Percentiles rank a stretch among this genome's conserved stretches.
Evolutionary conservation across 441 rosid genomes (phyloP).

Genomic region (Eruca vesicaria): DNA sequence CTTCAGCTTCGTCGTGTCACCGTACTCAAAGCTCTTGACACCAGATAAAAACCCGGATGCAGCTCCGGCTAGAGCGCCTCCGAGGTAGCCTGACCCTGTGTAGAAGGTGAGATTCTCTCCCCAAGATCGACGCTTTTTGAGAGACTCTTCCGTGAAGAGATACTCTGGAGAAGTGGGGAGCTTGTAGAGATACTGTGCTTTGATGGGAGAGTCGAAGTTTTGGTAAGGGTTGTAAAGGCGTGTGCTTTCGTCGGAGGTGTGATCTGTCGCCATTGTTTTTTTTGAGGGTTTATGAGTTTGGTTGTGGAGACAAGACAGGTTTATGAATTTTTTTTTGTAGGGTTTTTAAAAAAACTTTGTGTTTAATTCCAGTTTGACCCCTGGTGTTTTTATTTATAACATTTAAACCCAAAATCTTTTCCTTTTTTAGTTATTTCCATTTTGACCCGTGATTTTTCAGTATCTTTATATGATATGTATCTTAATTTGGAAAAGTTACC

Average conservation of each 20-base stretch:
- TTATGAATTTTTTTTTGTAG: neutral
- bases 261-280: slow-evolving; percentile 35
- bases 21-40: slow-evolving; percentile 51
- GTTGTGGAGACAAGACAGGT: neutral
- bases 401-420: neutral
- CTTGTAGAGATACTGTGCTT: slow-evolving; percentile 47
- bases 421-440: neutral
- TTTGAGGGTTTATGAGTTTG: neutral
- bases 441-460: neutral
- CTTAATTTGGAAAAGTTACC: neutral
- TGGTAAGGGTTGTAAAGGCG: slow-evolving; percentile 78
- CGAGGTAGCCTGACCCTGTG: slow-evolving; percentile 68
- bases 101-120: slow-evolving; percentile 87
- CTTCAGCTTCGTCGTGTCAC: slow-evolving; percentile 73
- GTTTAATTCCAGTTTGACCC: slow-evolving; percentile 20
- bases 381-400: neutral
- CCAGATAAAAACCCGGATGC: slow-evolving; percentile 49
- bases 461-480: neutral
- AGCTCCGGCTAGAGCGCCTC: slow-evolving; percentile 58
- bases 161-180: slow-evolving; percentile 80
- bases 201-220: slow-evolving; percentile 50
- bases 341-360: neutral
- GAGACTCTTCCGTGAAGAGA: slow-evolving; percentile 76
- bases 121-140: slow-evolving; percentile 80
- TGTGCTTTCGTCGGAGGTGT: slow-evolving; percentile 29